Base-by-base conservation (phyloP, 768 basidiomycete species). In the Mycena capillaripes region DNA sequence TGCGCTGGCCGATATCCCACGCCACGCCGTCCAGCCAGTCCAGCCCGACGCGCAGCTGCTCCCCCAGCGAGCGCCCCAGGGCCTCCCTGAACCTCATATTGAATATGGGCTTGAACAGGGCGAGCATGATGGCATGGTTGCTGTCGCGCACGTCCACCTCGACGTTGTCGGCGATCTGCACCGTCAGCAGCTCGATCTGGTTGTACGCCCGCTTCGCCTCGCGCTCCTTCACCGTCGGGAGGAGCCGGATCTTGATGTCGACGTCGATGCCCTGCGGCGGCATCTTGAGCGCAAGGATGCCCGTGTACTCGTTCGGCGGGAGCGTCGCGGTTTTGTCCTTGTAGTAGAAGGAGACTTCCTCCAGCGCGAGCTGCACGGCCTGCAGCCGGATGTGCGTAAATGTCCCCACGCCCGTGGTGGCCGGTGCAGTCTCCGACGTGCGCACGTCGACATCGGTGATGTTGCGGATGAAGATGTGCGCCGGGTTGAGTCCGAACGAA, bases 331-430 rank as follows among this genome's bases (percentile, higher is more conserved):
- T 82, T 76, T 92, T 90, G 80, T 94, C 92, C 42, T 86, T 87
- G 80, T 92, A 94, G 80, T 88, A 94, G 84, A 94, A 94, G 0
- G 93, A 93, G 0, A 94, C 87, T 36, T 94, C 89, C 69, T 85
- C 82, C 53, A 94, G 86, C 11, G 82, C 76, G 34, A 94, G 85
- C 73, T 92, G 92, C 0, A 94, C 79, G 1, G 91, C 93, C 70
- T 92, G 90, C 27, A 90, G 81, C 58, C 88, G 89, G 46, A 93
- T 84, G 53, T 92, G 91, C 0, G 92, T 93, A 69, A 92, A 85
- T 0, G 91, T 86, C 52, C 92, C 92, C 34, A 93, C 79, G 2
- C 88, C 80, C 4, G 90, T 90, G 57, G 81, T 85, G 0, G 88
- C 80, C 3, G 79, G 72, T 1, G 77, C 81, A 11, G 79, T 76